Evolutionary conservation across 352 stramenopile species (phyloP), one percentile per base, ranked within the genome.

Genomic region (Lagenidium sp.): DNA sequence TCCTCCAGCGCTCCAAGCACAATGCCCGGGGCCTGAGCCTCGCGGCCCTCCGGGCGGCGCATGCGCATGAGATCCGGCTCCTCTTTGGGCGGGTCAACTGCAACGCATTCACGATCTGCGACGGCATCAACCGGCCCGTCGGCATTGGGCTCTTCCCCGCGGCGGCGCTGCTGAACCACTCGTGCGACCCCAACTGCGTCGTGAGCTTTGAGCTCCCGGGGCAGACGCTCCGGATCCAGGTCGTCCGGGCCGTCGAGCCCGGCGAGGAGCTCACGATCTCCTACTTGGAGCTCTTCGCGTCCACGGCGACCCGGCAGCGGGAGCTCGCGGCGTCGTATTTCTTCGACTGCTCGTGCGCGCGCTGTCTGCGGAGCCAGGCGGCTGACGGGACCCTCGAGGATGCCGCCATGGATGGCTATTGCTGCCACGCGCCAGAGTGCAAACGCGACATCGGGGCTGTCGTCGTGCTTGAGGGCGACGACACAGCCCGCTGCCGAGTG

Each of bases 21-120:
- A 60, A 63, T 18, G 40, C 44, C 10, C 16, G 29, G 12, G 28
- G 50, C 4, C 13, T 37, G 20, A 46, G 28, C 15, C 60, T 71
- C 15, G 56, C 74, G 2, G 26, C 51, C 37, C 58, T 82, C 10
- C 36, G 50, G 28, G 49, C 41, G 24, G 25, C 48, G 16, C 42
- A 81, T n/a, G 32, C 67, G 30, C 38, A 23, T 5, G 45, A 57
- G 16, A 57, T 85, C 39, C 24, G 78, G 37, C 36, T 65, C 43
- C 57, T 88, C 31, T 85, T 91, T 39, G 68, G 65, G 36, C 72
- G 64, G 19, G 54, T 91, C 48, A 84, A 86, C 42, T 91, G 78
- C 66, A 91, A 91, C 42, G 78, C 70, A 6, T 91, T 91, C 44
- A 82, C 78, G 4, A 46, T 91, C 7, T 68, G 58, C 19, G 70